Evolutionary conservation across 2,329 filamentous ascomycete genomes (phyloP).

Genomic region (Escovopsis sp.): DNA sequence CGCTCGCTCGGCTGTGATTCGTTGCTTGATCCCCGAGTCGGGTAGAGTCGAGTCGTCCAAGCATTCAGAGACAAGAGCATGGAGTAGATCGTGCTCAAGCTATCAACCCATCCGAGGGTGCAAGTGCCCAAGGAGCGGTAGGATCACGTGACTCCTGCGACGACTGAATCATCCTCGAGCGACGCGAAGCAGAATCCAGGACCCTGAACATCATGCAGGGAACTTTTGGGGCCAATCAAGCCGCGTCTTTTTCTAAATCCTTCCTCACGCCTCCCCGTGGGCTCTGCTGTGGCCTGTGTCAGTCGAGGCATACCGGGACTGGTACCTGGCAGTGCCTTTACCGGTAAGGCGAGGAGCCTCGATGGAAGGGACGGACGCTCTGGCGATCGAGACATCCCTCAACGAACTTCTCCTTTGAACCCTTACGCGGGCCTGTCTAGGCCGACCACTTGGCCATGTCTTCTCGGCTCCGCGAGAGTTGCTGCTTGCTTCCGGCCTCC

Average conservation of each 20-base stretch:
- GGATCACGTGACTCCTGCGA: not conserved
- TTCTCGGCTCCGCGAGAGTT: not conserved
- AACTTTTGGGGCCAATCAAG: conserved; percentile 3
- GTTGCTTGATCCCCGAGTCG: no score
- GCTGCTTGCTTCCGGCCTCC: conserved; percentile 1
- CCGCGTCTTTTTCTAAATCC: not conserved
- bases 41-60: no score
- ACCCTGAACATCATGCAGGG: conserved; percentile 2
- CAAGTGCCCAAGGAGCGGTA: no score
- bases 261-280: not conserved
- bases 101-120: no score
- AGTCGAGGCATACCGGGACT: not conserved
- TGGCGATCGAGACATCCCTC: not conserved
- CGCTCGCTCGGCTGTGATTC: no score
- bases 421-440: conserved; percentile 1
- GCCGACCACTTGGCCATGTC: conserved; percentile 3
- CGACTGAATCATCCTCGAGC: not conserved
- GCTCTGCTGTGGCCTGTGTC: not conserved
- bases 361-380: not conserved
- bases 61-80: no score
- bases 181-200: not conserved
- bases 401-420: conserved; percentile 1
- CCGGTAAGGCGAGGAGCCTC: no score
- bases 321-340: no score
- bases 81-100: no score